A percentile compares a stretch with the other conserved stretches of the same genome.
phyloP scores from a whole-genome alignment of 208 protist species.

The Acanthamoeba triangularis region DNA sequence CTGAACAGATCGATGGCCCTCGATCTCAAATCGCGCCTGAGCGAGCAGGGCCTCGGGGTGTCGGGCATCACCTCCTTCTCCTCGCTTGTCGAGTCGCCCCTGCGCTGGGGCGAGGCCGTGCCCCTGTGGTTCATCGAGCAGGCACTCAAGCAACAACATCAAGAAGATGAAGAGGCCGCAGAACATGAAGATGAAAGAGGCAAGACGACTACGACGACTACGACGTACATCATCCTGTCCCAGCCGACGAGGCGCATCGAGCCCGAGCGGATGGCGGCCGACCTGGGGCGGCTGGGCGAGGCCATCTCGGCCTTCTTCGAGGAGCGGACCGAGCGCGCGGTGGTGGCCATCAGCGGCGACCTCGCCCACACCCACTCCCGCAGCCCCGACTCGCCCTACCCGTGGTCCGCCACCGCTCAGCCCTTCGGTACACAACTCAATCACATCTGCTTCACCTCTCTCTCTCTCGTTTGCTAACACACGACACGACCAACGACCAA shows the following conservation, averaged over 20 bases:
- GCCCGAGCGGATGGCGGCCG: background rate
- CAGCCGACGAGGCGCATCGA: background rate
- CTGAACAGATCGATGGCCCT: background rate
- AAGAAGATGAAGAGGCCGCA: background rate
- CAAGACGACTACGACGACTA: background rate
- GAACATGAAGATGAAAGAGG: background rate
- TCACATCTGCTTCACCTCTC: background rate
- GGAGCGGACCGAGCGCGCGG: background rate
- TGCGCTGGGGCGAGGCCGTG: background rate
- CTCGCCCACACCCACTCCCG: background rate
- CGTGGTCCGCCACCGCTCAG: background rate
- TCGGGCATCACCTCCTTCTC: background rate
- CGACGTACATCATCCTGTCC: background rate
- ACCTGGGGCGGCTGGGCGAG: background rate
- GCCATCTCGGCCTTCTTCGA: background rate
- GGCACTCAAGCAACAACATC: background rate
- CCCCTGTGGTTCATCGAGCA: conserved; percentile 22
- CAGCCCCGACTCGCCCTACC: background rate
- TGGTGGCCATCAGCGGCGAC: background rate
- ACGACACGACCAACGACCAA: background rate
- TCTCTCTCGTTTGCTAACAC: too few species aligned
- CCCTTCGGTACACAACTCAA: background rate
- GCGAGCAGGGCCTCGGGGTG: background rate
- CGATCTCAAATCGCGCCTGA: background rate
- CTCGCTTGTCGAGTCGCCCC: background rate